Conservation (phyloP, 352 stramenopile species). For the Globisporangium recalcitrans region DNA sequence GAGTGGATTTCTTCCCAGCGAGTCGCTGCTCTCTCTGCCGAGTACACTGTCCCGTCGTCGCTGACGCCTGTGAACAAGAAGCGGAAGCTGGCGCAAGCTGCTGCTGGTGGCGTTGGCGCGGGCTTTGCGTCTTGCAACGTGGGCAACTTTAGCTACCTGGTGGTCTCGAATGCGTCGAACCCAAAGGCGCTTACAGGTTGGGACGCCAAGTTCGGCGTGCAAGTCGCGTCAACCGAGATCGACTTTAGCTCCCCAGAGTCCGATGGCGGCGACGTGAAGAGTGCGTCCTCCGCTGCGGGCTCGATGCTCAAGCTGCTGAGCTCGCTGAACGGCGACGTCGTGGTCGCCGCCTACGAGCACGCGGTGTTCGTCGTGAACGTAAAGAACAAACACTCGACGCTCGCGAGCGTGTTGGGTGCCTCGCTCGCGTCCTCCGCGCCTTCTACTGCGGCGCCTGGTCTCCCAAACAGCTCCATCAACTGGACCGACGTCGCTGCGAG, state of each 20-base stretch:
- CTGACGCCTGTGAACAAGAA: slow-evolving; percentile 46
- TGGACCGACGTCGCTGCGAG: slow-evolving; percentile 36
- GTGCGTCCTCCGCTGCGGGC: slow-evolving; percentile 20
- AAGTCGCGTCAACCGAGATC: slow-evolving; percentile 48
- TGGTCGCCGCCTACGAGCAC: slow-evolving; percentile 61
- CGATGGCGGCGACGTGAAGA: slow-evolving; percentile 21
- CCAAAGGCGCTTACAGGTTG: slow-evolving; percentile 46
- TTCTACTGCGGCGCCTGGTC: slow-evolving; percentile 17
- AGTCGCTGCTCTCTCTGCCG: slow-evolving; percentile 27
- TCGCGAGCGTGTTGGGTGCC: slow-evolving; percentile 63
- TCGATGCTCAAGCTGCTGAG: slow-evolving; percentile 45
- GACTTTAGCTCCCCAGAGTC: slow-evolving; percentile 22
- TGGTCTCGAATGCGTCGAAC: slow-evolving; percentile 33
- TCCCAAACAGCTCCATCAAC: slow-evolving; percentile 41
- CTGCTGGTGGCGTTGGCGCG: neutral
- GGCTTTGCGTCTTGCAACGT: slow-evolving; percentile 36
- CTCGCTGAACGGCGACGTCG: slow-evolving; percentile 46
- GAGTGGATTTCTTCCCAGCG: slow-evolving; percentile 36
- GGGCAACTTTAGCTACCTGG: slow-evolving; percentile 52
- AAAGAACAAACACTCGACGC: slow-evolving; percentile 64
- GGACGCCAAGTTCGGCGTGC: slow-evolving; percentile 73
- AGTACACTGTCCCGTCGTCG: slow-evolving; percentile 18
- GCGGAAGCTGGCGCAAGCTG: slow-evolving; percentile 40
- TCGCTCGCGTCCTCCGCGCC: slow-evolving; percentile 9
- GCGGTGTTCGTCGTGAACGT: slow-evolving; percentile 62